phyloP scores from a whole-genome alignment of 2,329 filamentous ascomycete genomes.

The Dactylonectria estremocensis region DNA sequence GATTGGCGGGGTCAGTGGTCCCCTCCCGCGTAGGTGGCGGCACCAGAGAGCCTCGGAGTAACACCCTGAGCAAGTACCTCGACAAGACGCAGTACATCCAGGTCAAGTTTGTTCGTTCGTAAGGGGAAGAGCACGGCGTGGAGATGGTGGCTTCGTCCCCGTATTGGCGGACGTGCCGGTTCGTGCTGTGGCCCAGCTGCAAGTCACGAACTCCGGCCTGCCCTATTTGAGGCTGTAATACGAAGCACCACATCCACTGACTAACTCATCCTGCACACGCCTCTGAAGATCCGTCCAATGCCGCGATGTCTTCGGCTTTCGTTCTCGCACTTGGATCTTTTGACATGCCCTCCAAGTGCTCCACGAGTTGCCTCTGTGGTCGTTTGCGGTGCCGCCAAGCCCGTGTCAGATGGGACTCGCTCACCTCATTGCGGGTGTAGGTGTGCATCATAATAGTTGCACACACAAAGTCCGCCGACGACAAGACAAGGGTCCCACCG shows the following conservation, averaged over 20 bases:
- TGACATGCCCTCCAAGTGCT: background rate
- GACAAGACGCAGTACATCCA: background rate
- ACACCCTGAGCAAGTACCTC: constrained; percentile 4
- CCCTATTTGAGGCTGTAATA: constrained; percentile 15
- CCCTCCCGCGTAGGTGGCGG: constrained; percentile 13
- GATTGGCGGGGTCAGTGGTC: constrained; percentile 21
- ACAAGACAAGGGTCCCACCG: constrained; percentile 7
- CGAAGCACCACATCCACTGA: constrained; percentile 17
- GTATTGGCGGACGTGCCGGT: constrained; percentile 15
- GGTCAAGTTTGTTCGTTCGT: background rate
- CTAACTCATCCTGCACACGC: constrained; percentile 14
- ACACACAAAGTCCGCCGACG: background rate
- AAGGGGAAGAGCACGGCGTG: constrained; percentile 1
- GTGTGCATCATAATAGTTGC: background rate
- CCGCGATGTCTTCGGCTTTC: constrained; percentile 12
- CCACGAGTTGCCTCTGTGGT: constrained; percentile 8
- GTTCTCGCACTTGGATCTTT: background rate
- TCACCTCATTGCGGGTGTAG: background rate
- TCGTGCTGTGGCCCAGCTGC: background rate
- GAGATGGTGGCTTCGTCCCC: constrained; percentile 23
- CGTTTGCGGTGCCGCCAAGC: constrained; percentile 9
- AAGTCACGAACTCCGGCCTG: constrained; percentile 16
- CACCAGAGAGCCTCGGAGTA: background rate
- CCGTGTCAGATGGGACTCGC: background rate
- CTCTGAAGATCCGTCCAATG: background rate